Evolutionary conservation across 164 flowering plant genomes (phyloP), one percentile per base, ranked within the genome.

Genomic region (Liriodendron chinense): DNA sequence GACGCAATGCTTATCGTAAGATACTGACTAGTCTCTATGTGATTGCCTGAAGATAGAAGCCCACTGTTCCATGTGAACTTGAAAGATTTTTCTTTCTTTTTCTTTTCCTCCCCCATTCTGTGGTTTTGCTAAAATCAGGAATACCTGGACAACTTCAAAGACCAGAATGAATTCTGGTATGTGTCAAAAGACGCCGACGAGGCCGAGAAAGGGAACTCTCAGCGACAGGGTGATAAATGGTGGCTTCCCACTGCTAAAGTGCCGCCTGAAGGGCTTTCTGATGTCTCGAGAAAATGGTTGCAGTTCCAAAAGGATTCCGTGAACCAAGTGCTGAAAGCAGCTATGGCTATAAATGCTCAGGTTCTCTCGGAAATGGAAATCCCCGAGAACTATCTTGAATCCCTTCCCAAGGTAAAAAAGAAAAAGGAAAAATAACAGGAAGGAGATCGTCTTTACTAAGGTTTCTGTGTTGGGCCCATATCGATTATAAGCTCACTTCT

Each of bases 261-360:
- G 68, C 93, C 97, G 3, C 83, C 86, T 49, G 72, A 82, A 6
- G 97, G 98, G 8, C 82, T 94, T 12, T 91, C 96, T 13, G 94
- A 91, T n/a, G 74, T 28, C 14, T 74, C 88, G 47, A 72, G 87
- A 65, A 92, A 84, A 85, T 92, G 91, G 91, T 64, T 94, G 22
- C 91, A 85, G 18, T 84, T 77, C 74, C 96, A 92, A 73, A 92
- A 93, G 79, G 98, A 94, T 5, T 85, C 90, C 28, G 96, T 91
- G 9, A 89, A 88, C 82, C 98, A 93, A 84, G 94, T 94, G 18
- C 86, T 90, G 16, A 94, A 94, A 88, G 97, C 97, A 70, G 93
- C 98, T 73, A 86, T 90, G 96, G 98, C 98, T 24, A 93, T 94
- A 66, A 94, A 94, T 83, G 92, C 96, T 64, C 93, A 89, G 80